A percentile compares a stretch with the other conserved stretches of the same genome.
Conservation (phyloP, 1,284 basidiomycete genomes). For the Ceratobasidium sp. region DNA sequence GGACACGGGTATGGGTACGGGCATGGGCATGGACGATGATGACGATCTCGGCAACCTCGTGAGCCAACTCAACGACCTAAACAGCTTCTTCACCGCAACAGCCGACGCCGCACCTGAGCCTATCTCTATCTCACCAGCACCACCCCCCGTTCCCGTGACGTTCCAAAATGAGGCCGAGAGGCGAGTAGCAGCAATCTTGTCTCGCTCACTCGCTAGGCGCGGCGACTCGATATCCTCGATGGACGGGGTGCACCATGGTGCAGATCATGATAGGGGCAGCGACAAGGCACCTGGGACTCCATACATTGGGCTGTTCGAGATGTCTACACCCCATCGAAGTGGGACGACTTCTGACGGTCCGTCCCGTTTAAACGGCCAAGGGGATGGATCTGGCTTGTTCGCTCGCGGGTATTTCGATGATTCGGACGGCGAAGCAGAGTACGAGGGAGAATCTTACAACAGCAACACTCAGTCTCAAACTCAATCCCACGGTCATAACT, state of each 20-base stretch:
- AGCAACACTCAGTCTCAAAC: conserved; percentile 1
- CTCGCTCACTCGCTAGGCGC: conserved; percentile 43
- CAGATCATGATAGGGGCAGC: neutral
- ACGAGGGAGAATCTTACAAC: conserved; percentile 19
- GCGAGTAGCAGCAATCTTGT: conserved; percentile 45
- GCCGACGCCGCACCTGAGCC: conserved; percentile 47
- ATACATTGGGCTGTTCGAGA: conserved; percentile 32
- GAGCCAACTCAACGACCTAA: conserved; percentile 86
- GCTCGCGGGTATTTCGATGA: conserved; percentile 16
- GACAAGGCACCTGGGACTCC: conserved; percentile 33
- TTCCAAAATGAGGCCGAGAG: conserved; percentile 43
- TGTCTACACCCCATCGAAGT: conserved; percentile 29
- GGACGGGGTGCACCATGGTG: conserved; percentile 15
- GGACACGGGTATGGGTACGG: neutral
- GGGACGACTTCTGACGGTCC: neutral
- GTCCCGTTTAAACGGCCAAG: neutral
- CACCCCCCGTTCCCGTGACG: conserved; percentile 41
- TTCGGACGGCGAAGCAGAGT: conserved; percentile 26
- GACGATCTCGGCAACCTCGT: conserved; percentile 86
- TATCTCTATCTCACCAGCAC: conserved; percentile 28
- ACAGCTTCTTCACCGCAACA: conserved; percentile 81
- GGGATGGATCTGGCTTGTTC: neutral
- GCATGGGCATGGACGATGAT: conserved; percentile 52
- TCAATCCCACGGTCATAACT: neutral
- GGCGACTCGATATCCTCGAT: conserved; percentile 32